These are phyloP conservation scores for Pleurozium schreberi DNA, from an alignment of 225 moss, liverwort and hornwort genomes.

Conservation along the genomic window DNA sequence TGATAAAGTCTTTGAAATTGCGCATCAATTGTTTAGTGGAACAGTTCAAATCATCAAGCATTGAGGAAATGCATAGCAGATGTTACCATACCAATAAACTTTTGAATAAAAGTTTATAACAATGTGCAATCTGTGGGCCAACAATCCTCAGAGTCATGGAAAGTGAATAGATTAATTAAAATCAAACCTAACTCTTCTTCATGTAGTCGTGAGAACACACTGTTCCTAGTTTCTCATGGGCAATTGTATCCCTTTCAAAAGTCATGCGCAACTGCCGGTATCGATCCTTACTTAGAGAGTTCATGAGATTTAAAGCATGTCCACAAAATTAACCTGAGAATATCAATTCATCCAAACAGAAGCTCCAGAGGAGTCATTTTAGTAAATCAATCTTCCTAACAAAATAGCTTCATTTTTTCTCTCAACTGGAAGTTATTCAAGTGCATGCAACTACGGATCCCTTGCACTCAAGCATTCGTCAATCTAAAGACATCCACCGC, in stretches of 20 bases:
- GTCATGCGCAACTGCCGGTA: not conserved
- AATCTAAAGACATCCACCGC: not conserved
- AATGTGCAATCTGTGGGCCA: too few species aligned
- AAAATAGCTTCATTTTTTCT: not conserved
- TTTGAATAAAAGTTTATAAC: not conserved
- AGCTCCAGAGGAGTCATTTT: not conserved
- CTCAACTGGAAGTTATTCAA: not conserved
- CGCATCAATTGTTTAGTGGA: not conserved
- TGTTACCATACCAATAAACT: not conserved
- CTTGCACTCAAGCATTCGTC: not conserved
- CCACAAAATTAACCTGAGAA: not conserved
- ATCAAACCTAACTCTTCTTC: too few species aligned
- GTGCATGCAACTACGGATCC: not conserved
- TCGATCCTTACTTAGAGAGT: not conserved
- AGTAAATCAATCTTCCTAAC: not conserved
- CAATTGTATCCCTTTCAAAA: not conserved
- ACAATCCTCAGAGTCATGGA: too few species aligned
- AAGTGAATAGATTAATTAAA: too few species aligned
- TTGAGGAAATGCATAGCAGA: not conserved
- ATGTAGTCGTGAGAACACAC: not conserved
- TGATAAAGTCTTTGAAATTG: not conserved
- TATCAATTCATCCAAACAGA: not conserved
- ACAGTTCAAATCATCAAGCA: not conserved
- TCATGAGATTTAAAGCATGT: not conserved
- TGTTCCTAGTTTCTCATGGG: not conserved